A percentile compares a stretch with the other conserved stretches of the same genome.
Evolutionary conservation across 2,329 filamentous ascomycete species (phyloP).

Genomic region (Cladobotryum protrusum): DNA sequence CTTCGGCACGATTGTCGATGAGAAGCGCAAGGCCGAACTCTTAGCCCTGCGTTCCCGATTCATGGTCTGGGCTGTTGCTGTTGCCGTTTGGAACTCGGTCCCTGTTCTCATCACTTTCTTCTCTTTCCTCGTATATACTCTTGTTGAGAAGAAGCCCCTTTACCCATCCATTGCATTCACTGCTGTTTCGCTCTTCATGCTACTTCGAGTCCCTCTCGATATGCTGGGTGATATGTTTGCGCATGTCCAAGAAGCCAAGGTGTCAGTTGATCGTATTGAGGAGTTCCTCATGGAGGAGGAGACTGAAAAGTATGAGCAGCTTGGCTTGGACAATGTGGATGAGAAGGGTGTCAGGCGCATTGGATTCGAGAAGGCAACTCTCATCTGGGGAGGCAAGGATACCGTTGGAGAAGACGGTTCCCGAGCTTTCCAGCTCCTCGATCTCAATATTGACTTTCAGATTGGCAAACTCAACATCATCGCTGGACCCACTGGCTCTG

Average conservation of each 20-base stretch:
- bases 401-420: constrained; percentile 57
- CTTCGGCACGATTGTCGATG: constrained; percentile 79
- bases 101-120: constrained; percentile 94
- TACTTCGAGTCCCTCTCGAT: constrained; percentile 87
- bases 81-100: constrained; percentile 93
- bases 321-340: constrained; percentile 63
- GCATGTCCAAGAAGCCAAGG: constrained; percentile 94
- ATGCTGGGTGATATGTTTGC: constrained; percentile 98
- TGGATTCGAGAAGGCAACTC: constrained; percentile 76
- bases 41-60: constrained; percentile 74
- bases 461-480: constrained; percentile 88
- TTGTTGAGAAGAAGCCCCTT: constrained; percentile 81
- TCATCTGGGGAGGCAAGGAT: constrained; percentile 78
- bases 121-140: constrained; percentile 89
- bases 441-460: constrained; percentile 75
- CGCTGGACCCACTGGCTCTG: constrained; percentile 85
- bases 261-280: constrained; percentile 93
- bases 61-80: constrained; percentile 84
- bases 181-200: constrained; percentile 88
- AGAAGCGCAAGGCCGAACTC: constrained; percentile 77
- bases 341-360: constrained; percentile 67
- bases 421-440: constrained; percentile 74
- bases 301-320: constrained; percentile 88
- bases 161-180: constrained; percentile 94
- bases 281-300: constrained; percentile 90